These are phyloP conservation scores for Penicillium corylophilum DNA, from an alignment of 2,329 filamentous ascomycete genomes.

Conservation along the genomic window DNA sequence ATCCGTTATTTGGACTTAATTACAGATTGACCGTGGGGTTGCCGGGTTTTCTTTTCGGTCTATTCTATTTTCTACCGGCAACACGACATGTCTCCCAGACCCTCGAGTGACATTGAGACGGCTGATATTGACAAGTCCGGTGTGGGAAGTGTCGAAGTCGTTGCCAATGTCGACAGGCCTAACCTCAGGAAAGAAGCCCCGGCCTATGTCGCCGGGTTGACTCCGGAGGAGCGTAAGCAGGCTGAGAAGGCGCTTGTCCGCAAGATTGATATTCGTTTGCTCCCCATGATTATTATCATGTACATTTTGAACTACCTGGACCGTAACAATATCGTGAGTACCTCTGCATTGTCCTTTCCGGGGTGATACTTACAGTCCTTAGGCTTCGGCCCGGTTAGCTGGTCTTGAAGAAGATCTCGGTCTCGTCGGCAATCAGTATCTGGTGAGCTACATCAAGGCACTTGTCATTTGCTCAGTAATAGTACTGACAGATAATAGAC, in stretches of 20 bases:
- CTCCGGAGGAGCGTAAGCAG: constrained; percentile 51
- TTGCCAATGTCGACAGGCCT: constrained; percentile 27
- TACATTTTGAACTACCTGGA: constrained; percentile 75
- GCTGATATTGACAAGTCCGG: constrained; percentile 21
- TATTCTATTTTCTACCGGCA: constrained; percentile 10
- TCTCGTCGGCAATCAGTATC: constrained; percentile 17
- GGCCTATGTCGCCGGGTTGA: constrained; percentile 43
- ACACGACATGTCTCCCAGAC: constrained; percentile 21
- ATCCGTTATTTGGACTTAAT: not conserved
- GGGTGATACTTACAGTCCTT: not conserved
- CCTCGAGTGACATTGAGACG: constrained; percentile 17
- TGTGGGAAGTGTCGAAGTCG: constrained; percentile 26
- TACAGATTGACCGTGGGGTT: not conserved
- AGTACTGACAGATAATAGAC: constrained; percentile 19
- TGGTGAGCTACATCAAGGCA: not conserved
- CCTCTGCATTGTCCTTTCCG: not conserved
- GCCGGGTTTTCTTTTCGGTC: not conserved
- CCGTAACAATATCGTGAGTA: constrained; percentile 57
- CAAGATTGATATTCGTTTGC: constrained; percentile 68
- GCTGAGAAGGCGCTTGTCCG: constrained; percentile 62
- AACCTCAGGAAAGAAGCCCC: constrained; percentile 31
- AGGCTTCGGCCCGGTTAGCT: constrained; percentile 27
- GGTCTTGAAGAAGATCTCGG: constrained; percentile 31
- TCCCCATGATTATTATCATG: constrained; percentile 70
- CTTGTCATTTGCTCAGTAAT: not conserved